These are phyloP conservation scores for Penicillium flavigenum DNA, from an alignment of 495 filamentous ascomycete species.

Conservation along the genomic window DNA sequence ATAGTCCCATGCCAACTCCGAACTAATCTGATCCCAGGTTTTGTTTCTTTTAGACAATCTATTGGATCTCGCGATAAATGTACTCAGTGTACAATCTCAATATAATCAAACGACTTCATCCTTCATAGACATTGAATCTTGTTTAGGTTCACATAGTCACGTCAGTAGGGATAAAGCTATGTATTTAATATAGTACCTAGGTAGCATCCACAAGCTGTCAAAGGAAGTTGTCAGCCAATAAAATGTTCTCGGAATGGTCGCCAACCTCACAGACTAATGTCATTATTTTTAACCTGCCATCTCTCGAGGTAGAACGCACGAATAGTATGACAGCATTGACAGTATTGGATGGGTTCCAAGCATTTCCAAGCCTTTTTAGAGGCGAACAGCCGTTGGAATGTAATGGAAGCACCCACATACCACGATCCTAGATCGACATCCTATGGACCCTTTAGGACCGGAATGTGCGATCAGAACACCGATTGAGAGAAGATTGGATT, in stretches of 20 bases:
- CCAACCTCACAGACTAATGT: background rate
- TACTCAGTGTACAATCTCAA: background rate
- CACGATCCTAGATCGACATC: conserved; percentile 23
- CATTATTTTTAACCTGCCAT: background rate
- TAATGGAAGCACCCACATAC: conserved; percentile 17
- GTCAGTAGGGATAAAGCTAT: background rate
- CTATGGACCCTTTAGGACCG: conserved; percentile 7
- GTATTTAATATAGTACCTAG: too few species aligned
- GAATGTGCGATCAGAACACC: conserved; percentile 22
- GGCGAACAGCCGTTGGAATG: conserved; percentile 27
- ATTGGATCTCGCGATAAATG: too few species aligned
- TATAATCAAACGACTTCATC: background rate
- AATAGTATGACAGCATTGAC: background rate
- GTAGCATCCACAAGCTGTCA: background rate
- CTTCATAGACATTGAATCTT: too few species aligned
- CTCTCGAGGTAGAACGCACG: background rate
- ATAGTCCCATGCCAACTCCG: too few species aligned
- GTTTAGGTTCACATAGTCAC: background rate
- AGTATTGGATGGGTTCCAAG: background rate
- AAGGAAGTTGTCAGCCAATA: background rate
- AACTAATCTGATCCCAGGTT: too few species aligned
- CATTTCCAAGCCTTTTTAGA: conserved; percentile 14
- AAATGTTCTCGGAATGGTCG: background rate
- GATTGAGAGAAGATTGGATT: conserved; percentile 4
- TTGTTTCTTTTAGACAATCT: too few species aligned